phyloP scores from a whole-genome alignment of 306 rosid genomes.

The Canavalia gladiata region DNA sequence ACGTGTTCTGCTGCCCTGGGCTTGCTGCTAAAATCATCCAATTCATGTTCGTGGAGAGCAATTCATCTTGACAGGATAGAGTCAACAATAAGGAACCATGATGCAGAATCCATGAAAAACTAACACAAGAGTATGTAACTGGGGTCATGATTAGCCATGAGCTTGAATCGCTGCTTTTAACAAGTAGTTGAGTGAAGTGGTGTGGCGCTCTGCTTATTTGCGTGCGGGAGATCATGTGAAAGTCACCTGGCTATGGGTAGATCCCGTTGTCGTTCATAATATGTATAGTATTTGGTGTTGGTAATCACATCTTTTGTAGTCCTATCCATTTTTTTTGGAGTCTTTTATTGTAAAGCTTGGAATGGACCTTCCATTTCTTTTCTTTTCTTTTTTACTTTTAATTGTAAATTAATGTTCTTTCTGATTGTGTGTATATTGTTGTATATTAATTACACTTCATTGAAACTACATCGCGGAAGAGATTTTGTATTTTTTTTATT shows the following conservation, averaged over 20 bases:
- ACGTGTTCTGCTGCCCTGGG: slow-evolving; percentile 88
- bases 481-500: neutral
- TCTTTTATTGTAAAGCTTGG: slow-evolving; percentile 28
- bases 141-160: slow-evolving; percentile 13
- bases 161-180: slow-evolving; percentile 17
- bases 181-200: neutral
- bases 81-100: slow-evolving; percentile 54
- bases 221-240: slow-evolving; percentile 5
- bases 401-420: slow-evolving; percentile 36
- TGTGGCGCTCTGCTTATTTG: slow-evolving; percentile 16
- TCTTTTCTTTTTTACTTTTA: neutral
- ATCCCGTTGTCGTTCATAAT: neutral
- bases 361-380: neutral
- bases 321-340: neutral
- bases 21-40: slow-evolving; percentile 79
- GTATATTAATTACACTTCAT: slow-evolving; percentile 33
- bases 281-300: slow-evolving; percentile 45
- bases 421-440: slow-evolving; percentile 30
- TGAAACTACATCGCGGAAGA: neutral
- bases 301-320: slow-evolving; percentile 27
- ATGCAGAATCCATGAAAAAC: slow-evolving; percentile 43
- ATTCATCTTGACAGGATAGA: slow-evolving; percentile 65
- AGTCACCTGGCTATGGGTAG: slow-evolving; percentile 6
- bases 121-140: slow-evolving; percentile 22
- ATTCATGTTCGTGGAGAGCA: slow-evolving; percentile 66